phyloP scores from a whole-genome alignment of 1,284 basidiomycete species.

The Malassezia yamatoensis region DNA sequence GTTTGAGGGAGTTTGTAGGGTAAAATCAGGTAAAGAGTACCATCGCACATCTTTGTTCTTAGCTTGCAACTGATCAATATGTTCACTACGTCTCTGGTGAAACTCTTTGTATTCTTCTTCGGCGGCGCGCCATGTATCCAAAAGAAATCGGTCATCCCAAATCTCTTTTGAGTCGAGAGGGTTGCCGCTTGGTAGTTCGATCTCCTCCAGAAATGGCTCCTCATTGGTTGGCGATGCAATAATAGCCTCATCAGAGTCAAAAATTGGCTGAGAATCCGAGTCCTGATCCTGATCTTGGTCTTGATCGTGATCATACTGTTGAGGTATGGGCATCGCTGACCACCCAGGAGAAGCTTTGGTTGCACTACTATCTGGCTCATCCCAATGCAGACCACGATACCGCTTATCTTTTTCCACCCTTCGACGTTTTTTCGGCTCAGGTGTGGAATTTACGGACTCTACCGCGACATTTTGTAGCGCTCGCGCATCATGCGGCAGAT shows the following conservation, averaged over 20 bases:
- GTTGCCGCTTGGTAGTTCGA: background rate
- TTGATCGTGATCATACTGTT: background rate
- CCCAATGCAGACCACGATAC: conserved; percentile 17
- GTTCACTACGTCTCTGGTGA: conserved; percentile 7
- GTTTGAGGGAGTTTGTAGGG: background rate
- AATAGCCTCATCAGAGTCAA: conserved; percentile 15
- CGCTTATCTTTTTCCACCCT: background rate
- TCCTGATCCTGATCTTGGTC: background rate
- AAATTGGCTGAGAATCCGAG: background rate
- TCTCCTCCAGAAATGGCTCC: background rate
- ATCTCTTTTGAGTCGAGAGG: conserved; percentile 12
- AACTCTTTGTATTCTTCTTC: conserved; percentile 19
- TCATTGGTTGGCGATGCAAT: conserved; percentile 10
- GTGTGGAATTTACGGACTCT: background rate
- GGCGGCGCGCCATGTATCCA: conserved; percentile 19
- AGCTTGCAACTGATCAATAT: background rate
- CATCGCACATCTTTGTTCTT: background rate
- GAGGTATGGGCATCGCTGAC: background rate
- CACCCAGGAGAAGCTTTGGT: background rate
- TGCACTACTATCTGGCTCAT: background rate
- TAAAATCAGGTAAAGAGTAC: conserved; percentile 1
- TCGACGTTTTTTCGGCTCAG: background rate
- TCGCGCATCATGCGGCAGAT: conserved; percentile 9
- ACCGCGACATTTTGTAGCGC: background rate
- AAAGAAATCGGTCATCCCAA: conserved; percentile 21